A percentile compares a stretch with the other conserved stretches of the same genome.
These are phyloP conservation scores for Dentiscutata heterogama DNA, from an alignment of 371 early-diverging fungal genomes.

Conservation along the genomic window DNA sequence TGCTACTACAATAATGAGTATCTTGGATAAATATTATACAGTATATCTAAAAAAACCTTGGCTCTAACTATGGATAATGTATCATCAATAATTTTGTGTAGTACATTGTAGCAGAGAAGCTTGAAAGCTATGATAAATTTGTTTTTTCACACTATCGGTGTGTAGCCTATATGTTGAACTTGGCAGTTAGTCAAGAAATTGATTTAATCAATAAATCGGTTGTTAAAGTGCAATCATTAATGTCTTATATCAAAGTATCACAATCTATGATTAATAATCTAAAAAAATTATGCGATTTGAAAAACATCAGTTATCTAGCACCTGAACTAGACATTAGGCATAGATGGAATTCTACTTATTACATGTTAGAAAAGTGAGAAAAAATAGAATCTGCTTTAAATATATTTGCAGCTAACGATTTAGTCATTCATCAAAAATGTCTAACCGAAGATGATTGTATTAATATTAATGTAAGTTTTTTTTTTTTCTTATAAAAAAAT, in stretches of 20 bases:
- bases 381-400: background rate
- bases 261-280: background rate
- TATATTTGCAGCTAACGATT: background rate
- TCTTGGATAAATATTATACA: too few species aligned
- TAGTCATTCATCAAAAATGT: background rate
- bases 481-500: background rate
- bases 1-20: too few species aligned
- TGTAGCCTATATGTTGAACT: background rate
- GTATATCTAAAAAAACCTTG: too few species aligned
- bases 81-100: too few species aligned
- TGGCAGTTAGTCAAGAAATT: background rate
- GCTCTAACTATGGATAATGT: too few species aligned
- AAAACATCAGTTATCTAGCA: slow-evolving; percentile 10
- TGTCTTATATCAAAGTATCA: background rate
- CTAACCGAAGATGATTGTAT: background rate
- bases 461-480: background rate
- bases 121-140: background rate
- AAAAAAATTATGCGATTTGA: slow-evolving; percentile 2
- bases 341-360: slow-evolving; percentile 4
- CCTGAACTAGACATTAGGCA: background rate
- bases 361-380: slow-evolving; percentile 26
- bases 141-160: background rate
- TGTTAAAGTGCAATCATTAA: slow-evolving; percentile 14
- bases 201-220: background rate
- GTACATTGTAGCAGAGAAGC: too few species aligned